phyloP scores from a whole-genome alignment of 2,329 filamentous ascomycete species.

The Xenosphaeropsis pyriputrescens region DNA sequence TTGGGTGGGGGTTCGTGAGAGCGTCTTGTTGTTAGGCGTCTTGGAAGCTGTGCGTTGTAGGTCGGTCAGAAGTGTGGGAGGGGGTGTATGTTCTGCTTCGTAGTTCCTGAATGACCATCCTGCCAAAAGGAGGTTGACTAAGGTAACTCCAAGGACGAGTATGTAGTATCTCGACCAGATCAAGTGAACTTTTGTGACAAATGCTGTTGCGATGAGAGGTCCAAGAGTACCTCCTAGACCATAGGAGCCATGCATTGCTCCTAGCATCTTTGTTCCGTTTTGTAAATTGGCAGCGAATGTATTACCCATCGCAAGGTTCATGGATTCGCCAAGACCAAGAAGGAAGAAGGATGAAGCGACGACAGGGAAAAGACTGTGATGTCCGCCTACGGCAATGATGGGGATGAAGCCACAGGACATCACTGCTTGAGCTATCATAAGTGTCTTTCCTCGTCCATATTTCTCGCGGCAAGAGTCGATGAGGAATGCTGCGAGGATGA shows the following conservation, averaged over 20 bases:
- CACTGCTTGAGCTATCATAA: slow-evolving; percentile 41
- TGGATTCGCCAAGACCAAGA: slow-evolving; percentile 41
- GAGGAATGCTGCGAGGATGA: slow-evolving; percentile 56
- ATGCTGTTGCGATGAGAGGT: slow-evolving; percentile 59
- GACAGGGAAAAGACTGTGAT: slow-evolving; percentile 41
- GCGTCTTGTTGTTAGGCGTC: slow-evolving; percentile 4
- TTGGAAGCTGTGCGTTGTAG: slow-evolving; percentile 24
- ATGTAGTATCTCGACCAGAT: slow-evolving; percentile 63
- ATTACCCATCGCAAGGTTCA: slow-evolving; percentile 42
- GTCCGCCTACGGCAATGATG: slow-evolving; percentile 41
- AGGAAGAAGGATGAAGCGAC: slow-evolving; percentile 57
- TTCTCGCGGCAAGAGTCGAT: slow-evolving; percentile 45
- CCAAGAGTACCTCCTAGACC: slow-evolving; percentile 48
- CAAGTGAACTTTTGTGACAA: slow-evolving; percentile 42
- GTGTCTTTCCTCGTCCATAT: slow-evolving; percentile 49
- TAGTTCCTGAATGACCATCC: slow-evolving; percentile 58
- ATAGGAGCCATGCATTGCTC: slow-evolving; percentile 52
- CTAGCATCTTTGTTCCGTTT: slow-evolving; percentile 38
- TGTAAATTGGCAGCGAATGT: slow-evolving; percentile 40
- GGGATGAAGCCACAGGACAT: slow-evolving; percentile 48
- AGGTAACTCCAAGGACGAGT: slow-evolving; percentile 42
- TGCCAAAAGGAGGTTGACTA: slow-evolving; percentile 39
- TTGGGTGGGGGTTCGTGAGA: slow-evolving; percentile 6
- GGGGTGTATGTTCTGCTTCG: slow-evolving; percentile 36
- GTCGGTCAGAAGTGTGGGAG: slow-evolving; percentile 23